These are phyloP conservation scores for Mycena olivaceomarginata DNA, from an alignment of 768 basidiomycete species.

Conservation along the genomic window DNA sequence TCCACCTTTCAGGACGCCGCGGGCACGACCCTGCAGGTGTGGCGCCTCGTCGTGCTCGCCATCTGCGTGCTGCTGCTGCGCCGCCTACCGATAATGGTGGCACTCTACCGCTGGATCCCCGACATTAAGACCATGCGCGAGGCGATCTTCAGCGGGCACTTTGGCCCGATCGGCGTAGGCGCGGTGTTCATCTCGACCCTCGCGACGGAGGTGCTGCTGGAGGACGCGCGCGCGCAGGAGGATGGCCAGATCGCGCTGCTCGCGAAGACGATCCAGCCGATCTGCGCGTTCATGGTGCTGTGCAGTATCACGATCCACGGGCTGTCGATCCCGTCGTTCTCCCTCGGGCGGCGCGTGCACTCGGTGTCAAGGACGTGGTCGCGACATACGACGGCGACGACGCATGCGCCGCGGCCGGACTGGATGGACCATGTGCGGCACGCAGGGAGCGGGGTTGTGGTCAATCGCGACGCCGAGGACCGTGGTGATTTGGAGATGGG, in stretches of 20 bases:
- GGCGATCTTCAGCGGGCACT: slow-evolving; percentile 96
- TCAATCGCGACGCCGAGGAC: slow-evolving; percentile 80
- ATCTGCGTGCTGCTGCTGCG: slow-evolving; percentile 89
- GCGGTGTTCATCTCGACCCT: slow-evolving; percentile 93
- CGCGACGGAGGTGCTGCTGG: slow-evolving; percentile 76
- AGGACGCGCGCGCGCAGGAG: slow-evolving; percentile 61
- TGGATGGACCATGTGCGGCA: slow-evolving; percentile 89
- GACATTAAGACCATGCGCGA: slow-evolving; percentile 97
- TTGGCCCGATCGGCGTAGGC: slow-evolving; percentile 92
- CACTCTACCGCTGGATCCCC: slow-evolving; percentile 94
- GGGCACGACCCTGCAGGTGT: slow-evolving; percentile 80
- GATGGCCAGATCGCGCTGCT: slow-evolving; percentile 79
- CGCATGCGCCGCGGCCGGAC: slow-evolving; percentile 69
- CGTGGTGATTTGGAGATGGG: slow-evolving; percentile 48
- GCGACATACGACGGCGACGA: slow-evolving; percentile 70
- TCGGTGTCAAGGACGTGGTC: slow-evolving; percentile 94
- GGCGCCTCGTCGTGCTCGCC: slow-evolving; percentile 90
- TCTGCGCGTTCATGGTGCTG: slow-evolving; percentile 96
- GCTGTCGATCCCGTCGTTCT: slow-evolving; percentile 95
- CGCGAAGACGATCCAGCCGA: slow-evolving; percentile 89
- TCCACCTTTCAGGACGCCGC: slow-evolving; percentile 79
- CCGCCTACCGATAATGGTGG: slow-evolving; percentile 89
- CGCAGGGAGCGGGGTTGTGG: slow-evolving; percentile 82
- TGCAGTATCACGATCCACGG: slow-evolving; percentile 93
- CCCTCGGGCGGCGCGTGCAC: slow-evolving; percentile 94